phyloP scores from a whole-genome alignment of 306 rosid species.

The Ormosia semicastrata region DNA sequence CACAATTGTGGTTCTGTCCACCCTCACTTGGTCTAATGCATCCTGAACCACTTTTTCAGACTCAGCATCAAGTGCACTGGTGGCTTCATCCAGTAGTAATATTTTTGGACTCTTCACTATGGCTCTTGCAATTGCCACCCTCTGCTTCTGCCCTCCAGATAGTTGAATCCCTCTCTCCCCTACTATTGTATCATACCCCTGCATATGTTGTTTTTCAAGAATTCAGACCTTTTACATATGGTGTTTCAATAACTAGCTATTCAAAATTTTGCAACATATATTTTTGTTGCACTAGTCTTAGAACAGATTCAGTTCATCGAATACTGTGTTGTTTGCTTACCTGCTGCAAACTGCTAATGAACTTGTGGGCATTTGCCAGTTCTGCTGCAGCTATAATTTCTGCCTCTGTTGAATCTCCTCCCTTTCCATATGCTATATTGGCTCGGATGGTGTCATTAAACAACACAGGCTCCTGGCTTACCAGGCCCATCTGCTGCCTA shows the following conservation, averaged over 20 bases:
- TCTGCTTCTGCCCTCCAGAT: constrained; percentile 84
- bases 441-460: constrained; percentile 77
- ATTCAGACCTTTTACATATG: neutral
- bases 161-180: constrained; percentile 76
- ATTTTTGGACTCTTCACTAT: constrained; percentile 65
- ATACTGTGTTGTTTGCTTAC: constrained; percentile 26
- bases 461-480: constrained; percentile 76
- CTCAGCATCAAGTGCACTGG: constrained; percentile 84
- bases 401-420: constrained; percentile 50
- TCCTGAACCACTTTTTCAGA: constrained; percentile 72
- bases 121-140: constrained; percentile 80
- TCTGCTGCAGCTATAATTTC: constrained; percentile 73
- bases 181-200: constrained; percentile 68
- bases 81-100: constrained; percentile 72
- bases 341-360: constrained; percentile 65
- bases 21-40: constrained; percentile 65
- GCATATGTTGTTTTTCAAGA: constrained; percentile 10
- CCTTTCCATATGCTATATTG: constrained; percentile 72
- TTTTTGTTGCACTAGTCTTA: neutral
- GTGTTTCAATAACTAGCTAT: neutral
- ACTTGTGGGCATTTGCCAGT: constrained; percentile 73
- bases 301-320: neutral
- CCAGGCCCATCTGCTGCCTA: constrained; percentile 77
- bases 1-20: constrained; percentile 60
- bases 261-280: neutral